Evolutionary conservation across 139 green algal species (phyloP), one percentile per base, ranked within the genome.

Genomic region (Chara braunii): DNA sequence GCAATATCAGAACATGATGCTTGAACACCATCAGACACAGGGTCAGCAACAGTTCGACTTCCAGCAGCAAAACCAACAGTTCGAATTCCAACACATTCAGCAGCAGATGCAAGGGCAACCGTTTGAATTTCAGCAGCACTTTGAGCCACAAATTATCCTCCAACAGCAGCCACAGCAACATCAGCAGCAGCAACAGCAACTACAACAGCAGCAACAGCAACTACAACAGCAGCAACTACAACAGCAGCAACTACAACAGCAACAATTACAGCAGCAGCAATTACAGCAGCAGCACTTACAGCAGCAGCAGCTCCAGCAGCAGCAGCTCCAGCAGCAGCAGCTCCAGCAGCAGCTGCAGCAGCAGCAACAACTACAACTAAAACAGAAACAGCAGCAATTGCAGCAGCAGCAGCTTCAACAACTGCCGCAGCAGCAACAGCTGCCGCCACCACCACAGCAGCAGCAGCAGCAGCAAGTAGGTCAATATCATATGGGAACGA

Each of bases 111-210:
- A n/a, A n/a, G n/a, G n/a, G n/a, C n/a, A n/a, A n/a, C n/a, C n/a
- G n/a, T n/a, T n/a, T n/a, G n/a, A n/a, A n/a, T n/a, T n/a, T n/a
- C n/a, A n/a, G n/a, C n/a, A n/a, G n/a, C n/a, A n/a, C n/a, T n/a
- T n/a, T n/a, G n/a, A n/a, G n/a, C n/a, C n/a, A n/a, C n/a, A n/a
- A 14, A 59, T 40, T 14, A 55, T 55, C 18, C 50, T 23, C 14
- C 50, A 59, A 14, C 22, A 59, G n/a, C 50, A 59, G 9, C 9
- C n/a, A 48, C 33, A 63, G 9, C 54, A 63, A 56, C 54, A 63
- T 32, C 33, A 63, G 11, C 9, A 28, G 54, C 54, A 63, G 54
- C 32, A 63, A 24, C 32, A 56, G 11, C 54, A 57, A 9, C 42
- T 43, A 36, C 42, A 60, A 42, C 9, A 64, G 4, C 57, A 66